These are phyloP conservation scores for Irpex sp. DNA, from an alignment of 1,284 basidiomycete genomes.

Conservation along the genomic window DNA sequence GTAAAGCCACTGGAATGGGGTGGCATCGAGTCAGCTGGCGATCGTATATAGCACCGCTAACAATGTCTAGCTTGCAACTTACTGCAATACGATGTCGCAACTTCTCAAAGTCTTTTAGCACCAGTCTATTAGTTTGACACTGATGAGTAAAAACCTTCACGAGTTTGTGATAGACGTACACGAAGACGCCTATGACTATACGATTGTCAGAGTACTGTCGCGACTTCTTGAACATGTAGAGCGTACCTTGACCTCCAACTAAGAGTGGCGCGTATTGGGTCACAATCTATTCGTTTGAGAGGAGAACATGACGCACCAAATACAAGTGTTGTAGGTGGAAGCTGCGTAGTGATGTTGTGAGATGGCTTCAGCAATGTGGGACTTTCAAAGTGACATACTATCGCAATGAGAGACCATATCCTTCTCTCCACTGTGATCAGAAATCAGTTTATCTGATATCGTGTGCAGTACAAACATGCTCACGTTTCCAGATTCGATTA, in stretches of 20 bases:
- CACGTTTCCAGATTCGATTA: conserved; percentile 5
- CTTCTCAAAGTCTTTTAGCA: neutral
- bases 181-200: neutral
- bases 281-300: neutral
- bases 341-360: neutral
- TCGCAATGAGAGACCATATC: neutral
- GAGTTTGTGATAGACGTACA: neutral
- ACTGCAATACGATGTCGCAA: neutral
- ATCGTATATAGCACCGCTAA: too few relatives aligned
- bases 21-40: neutral
- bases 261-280: neutral
- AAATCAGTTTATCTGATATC: neutral
- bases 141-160: neutral
- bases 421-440: neutral
- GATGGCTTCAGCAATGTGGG: neutral
- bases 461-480: neutral
- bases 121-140: neutral
- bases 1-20: conserved; percentile 6
- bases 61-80: too few relatives aligned
- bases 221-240: neutral
- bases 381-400: conserved; percentile 1
- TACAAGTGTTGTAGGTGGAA: neutral
- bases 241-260: conserved; percentile 4
- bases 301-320: neutral
- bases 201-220: neutral